Conservation (phyloP, 495 filamentous ascomycete genomes). For the Neurospora sp. region DNA sequence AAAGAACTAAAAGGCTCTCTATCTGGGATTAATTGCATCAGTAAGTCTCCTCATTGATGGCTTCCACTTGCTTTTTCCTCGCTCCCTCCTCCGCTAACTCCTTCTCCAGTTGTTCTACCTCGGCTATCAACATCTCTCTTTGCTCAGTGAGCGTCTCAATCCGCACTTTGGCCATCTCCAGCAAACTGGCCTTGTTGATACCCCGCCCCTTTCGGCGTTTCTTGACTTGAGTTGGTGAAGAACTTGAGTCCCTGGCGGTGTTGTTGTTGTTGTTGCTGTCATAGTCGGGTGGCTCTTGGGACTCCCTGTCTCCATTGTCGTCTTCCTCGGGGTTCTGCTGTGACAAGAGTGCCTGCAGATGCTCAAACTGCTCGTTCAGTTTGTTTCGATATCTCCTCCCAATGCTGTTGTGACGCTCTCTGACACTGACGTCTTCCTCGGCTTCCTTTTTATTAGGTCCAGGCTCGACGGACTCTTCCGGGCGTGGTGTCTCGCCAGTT, state of each 20-base stretch:
- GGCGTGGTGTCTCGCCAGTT: background rate
- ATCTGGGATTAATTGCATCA: background rate
- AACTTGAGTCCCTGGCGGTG: background rate
- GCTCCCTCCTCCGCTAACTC: background rate
- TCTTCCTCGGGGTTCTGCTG: background rate
- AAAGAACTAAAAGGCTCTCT: background rate
- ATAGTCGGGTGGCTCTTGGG: background rate
- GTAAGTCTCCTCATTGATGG: background rate
- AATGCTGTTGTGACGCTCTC: conserved; percentile 18
- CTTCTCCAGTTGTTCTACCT: background rate
- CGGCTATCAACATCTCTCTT: conserved; percentile 5
- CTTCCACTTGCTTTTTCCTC: background rate
- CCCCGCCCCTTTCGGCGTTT: background rate
- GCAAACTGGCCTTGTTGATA: conserved; percentile 15
- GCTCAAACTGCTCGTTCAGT: conserved; percentile 20
- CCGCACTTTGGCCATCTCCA: conserved; percentile 13
- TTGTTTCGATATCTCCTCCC: conserved; percentile 25
- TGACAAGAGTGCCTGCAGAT: conserved; percentile 11
- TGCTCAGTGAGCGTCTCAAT: conserved; percentile 8
- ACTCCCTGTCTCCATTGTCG: background rate
- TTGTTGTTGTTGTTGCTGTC: background rate
- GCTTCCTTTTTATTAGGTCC: background rate
- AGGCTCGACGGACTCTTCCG: background rate
- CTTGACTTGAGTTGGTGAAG: background rate
- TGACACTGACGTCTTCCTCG: background rate